phyloP scores from a whole-genome alignment of 228 moss, liverwort and hornwort genomes.

The Sphagnum magellanicum region DNA sequence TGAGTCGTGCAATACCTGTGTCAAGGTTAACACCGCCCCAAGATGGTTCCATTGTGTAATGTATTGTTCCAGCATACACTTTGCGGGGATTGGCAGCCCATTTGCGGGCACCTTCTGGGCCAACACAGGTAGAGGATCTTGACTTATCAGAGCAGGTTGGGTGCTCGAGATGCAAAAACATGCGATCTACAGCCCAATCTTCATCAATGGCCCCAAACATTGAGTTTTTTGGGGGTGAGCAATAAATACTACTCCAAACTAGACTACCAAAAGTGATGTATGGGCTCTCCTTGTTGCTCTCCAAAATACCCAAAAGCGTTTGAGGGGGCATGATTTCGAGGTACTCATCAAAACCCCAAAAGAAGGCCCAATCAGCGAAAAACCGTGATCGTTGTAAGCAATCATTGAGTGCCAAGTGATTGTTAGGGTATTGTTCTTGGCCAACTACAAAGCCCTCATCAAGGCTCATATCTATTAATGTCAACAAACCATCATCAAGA shows the following conservation, averaged over 20 bases:
- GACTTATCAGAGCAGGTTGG: slow-evolving; percentile 34
- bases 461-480: slow-evolving; percentile 42
- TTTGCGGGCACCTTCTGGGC: slow-evolving; percentile 48
- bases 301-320: slow-evolving; percentile 34
- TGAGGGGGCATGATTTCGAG: slow-evolving; percentile 20
- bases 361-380: slow-evolving; percentile 37
- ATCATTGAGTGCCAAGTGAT: slow-evolving; percentile 54
- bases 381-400: slow-evolving; percentile 46
- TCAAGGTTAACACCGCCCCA: slow-evolving; percentile 11
- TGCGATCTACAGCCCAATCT: slow-evolving; percentile 48
- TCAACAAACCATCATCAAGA: slow-evolving; percentile 27
- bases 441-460: slow-evolving; percentile 20
- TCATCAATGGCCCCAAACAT: not conserved
- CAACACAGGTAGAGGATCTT: slow-evolving; percentile 16
- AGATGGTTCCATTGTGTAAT: slow-evolving; percentile 22
- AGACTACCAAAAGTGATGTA: slow-evolving; percentile 59
- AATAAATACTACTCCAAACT: slow-evolving; percentile 34
- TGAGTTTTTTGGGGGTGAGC: slow-evolving; percentile 7
- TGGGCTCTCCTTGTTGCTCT: slow-evolving; percentile 16
- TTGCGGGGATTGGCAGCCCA: slow-evolving; percentile 61
- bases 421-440: slow-evolving; percentile 44
- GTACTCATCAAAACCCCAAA: slow-evolving; percentile 70
- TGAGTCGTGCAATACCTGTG: not conserved
- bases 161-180: slow-evolving; percentile 40
- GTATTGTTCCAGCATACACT: slow-evolving; percentile 28